Evolutionary conservation across 2,329 filamentous ascomycete species (phyloP).

Genomic region (Ceratocystis eucalypticola): DNA sequence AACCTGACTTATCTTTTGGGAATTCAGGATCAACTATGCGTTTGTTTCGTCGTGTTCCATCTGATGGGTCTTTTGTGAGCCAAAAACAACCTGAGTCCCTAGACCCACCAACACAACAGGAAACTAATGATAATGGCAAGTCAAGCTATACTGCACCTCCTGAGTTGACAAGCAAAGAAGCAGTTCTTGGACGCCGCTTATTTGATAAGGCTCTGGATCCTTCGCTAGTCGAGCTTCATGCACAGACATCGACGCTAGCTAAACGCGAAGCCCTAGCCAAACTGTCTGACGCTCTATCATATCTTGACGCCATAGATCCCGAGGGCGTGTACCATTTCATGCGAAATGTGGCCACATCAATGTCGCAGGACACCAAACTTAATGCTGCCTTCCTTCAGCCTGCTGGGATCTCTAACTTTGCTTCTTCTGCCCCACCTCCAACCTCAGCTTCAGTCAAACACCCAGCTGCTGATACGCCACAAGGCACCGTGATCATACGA

Average conservation of each 20-base stretch:
- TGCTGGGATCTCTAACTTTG: conserved; percentile 19
- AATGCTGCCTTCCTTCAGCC: conserved; percentile 33
- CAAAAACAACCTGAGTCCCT: conserved; percentile 24
- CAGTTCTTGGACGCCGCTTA: conserved; percentile 63
- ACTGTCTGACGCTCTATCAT: conserved; percentile 72
- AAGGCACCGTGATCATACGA: conserved; percentile 42
- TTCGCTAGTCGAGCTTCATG: conserved; percentile 69
- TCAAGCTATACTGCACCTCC: conserved; percentile 34
- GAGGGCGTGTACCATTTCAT: conserved; percentile 82
- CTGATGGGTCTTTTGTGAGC: conserved; percentile 42
- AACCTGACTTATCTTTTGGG: conserved; percentile 82
- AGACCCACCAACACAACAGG: conserved; percentile 27
- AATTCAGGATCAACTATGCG: conserved; percentile 86
- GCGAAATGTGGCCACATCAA: conserved; percentile 58
- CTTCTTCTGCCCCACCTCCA: neutral
- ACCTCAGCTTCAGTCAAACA: conserved; percentile 2
- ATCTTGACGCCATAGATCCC: conserved; percentile 74
- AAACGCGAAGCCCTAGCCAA: conserved; percentile 75
- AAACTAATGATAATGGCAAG: neutral
- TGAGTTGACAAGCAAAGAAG: conserved; percentile 62
- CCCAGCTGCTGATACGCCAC: conserved; percentile 28
- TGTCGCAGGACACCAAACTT: conserved; percentile 57
- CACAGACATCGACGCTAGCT: conserved; percentile 52
- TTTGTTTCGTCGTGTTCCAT: conserved; percentile 74
- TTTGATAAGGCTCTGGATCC: conserved; percentile 74